Conservation (phyloP, 371 early-diverging fungal genomes). For the Haplosporangium sp. region DNA sequence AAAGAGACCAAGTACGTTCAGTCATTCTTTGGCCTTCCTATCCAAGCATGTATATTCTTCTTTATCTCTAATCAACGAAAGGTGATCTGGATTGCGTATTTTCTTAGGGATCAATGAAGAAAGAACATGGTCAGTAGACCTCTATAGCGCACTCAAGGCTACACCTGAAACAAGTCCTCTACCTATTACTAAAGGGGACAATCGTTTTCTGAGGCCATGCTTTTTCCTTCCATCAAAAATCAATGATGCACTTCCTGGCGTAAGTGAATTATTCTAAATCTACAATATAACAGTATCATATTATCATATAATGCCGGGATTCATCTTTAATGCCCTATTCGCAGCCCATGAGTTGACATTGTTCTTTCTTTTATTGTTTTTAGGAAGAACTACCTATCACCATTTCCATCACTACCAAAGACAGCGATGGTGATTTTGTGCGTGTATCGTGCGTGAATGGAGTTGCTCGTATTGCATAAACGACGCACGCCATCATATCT, state of each 20-base stretch:
- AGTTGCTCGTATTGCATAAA: background rate
- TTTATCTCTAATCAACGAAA: background rate
- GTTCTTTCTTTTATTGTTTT: background rate
- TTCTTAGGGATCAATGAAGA: too few species aligned
- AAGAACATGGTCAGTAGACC: background rate
- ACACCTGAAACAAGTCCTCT: background rate
- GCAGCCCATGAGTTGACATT: background rate
- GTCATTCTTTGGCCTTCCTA: background rate
- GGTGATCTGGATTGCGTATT: background rate
- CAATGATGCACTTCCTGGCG: background rate
- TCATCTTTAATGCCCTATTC: background rate
- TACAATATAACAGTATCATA: background rate
- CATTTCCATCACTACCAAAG: background rate
- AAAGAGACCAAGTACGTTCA: background rate
- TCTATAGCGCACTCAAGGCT: constrained; percentile 1
- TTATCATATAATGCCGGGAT: background rate
- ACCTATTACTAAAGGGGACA: background rate
- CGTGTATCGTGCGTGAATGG: constrained; percentile 12
- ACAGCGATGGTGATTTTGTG: background rate
- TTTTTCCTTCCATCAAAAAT: constrained; percentile 16
- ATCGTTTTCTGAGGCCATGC: background rate
- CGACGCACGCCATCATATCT: background rate
- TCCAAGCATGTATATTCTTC: too few species aligned
- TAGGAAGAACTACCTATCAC: background rate
- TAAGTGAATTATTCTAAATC: constrained; percentile 3